These are phyloP conservation scores for Pluteus cervinus DNA, from an alignment of 768 basidiomycete genomes.

Conservation along the genomic window DNA sequence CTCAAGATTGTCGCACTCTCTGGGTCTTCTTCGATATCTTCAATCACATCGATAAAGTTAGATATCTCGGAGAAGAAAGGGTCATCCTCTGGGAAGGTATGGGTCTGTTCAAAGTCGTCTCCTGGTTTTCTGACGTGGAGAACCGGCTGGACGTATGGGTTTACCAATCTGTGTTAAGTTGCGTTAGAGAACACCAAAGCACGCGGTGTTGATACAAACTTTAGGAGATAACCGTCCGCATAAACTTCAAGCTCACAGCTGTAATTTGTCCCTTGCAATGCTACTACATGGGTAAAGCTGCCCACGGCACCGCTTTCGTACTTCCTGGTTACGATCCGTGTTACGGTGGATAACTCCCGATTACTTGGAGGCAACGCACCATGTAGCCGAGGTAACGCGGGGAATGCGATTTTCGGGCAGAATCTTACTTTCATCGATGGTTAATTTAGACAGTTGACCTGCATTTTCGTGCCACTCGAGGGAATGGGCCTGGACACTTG, in stretches of 20 bases:
- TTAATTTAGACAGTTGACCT: slow-evolving; percentile 74
- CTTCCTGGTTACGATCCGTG: slow-evolving; percentile 56
- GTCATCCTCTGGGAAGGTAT: slow-evolving; percentile 76
- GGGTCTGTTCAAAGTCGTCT: slow-evolving; percentile 66
- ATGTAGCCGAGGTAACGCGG: slow-evolving; percentile 87
- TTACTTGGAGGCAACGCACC: no score
- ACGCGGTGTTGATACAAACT: slow-evolving; percentile 36
- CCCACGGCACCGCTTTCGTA: slow-evolving; percentile 95
- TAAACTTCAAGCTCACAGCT: slow-evolving; percentile 93
- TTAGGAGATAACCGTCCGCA: slow-evolving; percentile 87
- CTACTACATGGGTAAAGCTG: slow-evolving; percentile 82
- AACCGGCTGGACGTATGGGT: slow-evolving; percentile 90
- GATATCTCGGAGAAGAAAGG: slow-evolving; percentile 93
- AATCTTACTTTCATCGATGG: slow-evolving; percentile 81
- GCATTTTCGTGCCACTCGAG: slow-evolving; percentile 91
- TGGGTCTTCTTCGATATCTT: slow-evolving; percentile 84
- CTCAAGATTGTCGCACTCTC: slow-evolving; percentile 77
- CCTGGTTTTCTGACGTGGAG: slow-evolving; percentile 84
- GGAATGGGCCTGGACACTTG: slow-evolving; percentile 76
- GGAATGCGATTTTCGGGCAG: slow-evolving; percentile 87
- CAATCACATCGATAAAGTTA: slow-evolving; percentile 83
- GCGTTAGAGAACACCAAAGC: background rate
- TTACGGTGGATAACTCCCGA: slow-evolving; percentile 7
- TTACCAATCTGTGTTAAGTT: slow-evolving; percentile 52
- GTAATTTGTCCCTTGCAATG: slow-evolving; percentile 89